Base-by-base conservation (phyloP, 108 stramenopile genomes). In the Licmophora abbreviata region DNA sequence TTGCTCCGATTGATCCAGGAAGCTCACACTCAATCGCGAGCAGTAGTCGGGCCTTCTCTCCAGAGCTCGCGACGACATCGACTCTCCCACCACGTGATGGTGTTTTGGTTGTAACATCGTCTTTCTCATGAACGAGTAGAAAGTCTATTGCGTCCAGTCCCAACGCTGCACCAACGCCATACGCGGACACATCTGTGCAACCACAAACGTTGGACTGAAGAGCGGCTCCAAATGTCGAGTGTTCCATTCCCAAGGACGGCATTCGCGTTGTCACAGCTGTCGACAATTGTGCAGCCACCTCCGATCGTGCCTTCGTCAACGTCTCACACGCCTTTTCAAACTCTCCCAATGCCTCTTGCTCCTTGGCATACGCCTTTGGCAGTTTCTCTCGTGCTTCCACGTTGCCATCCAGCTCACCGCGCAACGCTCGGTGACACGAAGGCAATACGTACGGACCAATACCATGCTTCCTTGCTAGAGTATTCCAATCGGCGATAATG, bases 41-140 rank as follows among this genome's bases (percentile, higher is more conserved):
- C 35, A 89, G 61, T 25, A 89, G 72, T 40, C 88, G 51, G 4
- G 81, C 76, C 53, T 80, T 83, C 66, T 89, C 88, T 12, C 88
- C 88, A 5, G 81, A 74, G 61, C 76, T 77, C 8, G 77, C 88
- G 0, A 80, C 72, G 30, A 44, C 51, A 34, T 85, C 78, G n/a
- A 89, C 54, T 23, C 71, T 64, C 8, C 83, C 80, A 22, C 73
- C 78, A 17, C 57, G 52, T n/a, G n/a, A n/a, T n/a, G n/a, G n/a
- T n/a, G n/a, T n/a, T n/a, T n/a, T n/a, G n/a, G n/a, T n/a, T n/a
- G n/a, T n/a, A n/a, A n/a, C n/a, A n/a, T n/a, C n/a, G n/a, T n/a
- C n/a, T 29, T 56, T 57, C 7, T 60, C 54, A 61, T 78, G 81
- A 34, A 64, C 37, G n/a, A 78, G 49, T 15, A 69, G 51, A 43